Evolutionary conservation across 2,329 filamentous ascomycete genomes (phyloP), one percentile per base, ranked within the genome.

Genomic region (Xylaria polymorpha): DNA sequence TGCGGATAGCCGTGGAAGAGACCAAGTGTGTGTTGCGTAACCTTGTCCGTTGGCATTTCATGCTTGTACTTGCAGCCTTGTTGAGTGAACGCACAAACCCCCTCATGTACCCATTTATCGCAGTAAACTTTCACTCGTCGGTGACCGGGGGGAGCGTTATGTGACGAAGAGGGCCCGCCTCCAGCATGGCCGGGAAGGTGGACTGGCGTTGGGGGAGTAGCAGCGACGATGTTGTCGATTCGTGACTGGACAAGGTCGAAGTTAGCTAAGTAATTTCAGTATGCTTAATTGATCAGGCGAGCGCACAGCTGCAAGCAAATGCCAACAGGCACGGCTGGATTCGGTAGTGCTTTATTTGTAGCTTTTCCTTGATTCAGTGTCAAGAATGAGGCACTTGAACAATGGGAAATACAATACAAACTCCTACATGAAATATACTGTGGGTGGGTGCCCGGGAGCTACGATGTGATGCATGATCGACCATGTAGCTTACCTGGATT

Each of bases 41-140:
- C 82, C 60, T 84, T 84, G 72, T 94, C 89, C 32, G 83, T 80
- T 0, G 94, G 94, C 92, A 97, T 97, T 78, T 96, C 92, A 79
- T 97, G 94, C 82, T 94, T 95, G 84, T 90, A 97, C 72, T 91
- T 89, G 82, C 94, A 97, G 0, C 94, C 94, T 76, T 94, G 91
- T 78, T 97, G 93, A 3, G 87, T 90, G 79, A 93, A 98, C 70
- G 92, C 92, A 78, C 94, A 98, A 51, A 92, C 89, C 22, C 94
- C 94, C 67, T 92, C 91, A 74, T 93, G 90, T 64, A 97, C 91
- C 94, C 94, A 98, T 80, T 95, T 93, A 67, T 94, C 93, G 81
- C 94, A 97, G 80, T 92, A 97, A 29, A 91, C 83, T 78, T 97
- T 97, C 67, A 74, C 72, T 29, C 76, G 77, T 18, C 77, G 75